Percentiles rank a stretch among this genome's conserved stretches.
Conservation (phyloP, 352 stramenopile genomes). For the Phytophthora agathidicida region DNA sequence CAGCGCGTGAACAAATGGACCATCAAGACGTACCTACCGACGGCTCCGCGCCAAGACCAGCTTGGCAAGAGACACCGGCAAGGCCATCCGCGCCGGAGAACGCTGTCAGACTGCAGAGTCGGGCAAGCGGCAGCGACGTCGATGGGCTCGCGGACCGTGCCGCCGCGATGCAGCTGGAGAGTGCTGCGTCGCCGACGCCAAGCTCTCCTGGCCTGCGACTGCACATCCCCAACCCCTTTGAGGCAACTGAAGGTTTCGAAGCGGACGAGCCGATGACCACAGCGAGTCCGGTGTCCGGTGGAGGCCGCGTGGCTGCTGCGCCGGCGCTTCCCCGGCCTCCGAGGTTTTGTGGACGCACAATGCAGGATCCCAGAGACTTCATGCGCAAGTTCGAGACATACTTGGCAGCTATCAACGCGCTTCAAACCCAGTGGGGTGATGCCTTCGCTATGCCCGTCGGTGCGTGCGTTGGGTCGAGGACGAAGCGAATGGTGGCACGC, state of each 20-base stretch:
- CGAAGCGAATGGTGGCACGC: background rate
- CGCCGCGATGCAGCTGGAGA: constrained; percentile 11
- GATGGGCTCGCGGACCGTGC: background rate
- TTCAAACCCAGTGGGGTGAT: background rate
- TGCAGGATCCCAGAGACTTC: constrained; percentile 1
- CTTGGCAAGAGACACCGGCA: too few relatives aligned
- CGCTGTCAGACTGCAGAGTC: too few relatives aligned
- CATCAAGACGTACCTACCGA: background rate
- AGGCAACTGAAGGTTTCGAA: background rate
- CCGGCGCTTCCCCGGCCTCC: background rate
- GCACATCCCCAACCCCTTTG: constrained; percentile 8
- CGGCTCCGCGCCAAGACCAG: too few relatives aligned
- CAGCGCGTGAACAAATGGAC: constrained; percentile 2
- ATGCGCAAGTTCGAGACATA: constrained; percentile 3
- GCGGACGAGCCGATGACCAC: background rate
- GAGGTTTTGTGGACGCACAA: background rate
- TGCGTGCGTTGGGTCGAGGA: background rate
- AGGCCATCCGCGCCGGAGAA: too few relatives aligned
- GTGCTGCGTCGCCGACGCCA: background rate
- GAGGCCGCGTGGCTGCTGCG: background rate
- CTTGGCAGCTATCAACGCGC: background rate
- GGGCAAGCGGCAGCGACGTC: background rate
- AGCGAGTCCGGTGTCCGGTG: background rate
- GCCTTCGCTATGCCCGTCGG: background rate
- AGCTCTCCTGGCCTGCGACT: background rate